Percentiles rank a stretch among this genome's conserved stretches.
These are phyloP conservation scores for Pyrenochaeta sp. DNA, from an alignment of 2,329 filamentous ascomycete species.

Conservation along the genomic window DNA sequence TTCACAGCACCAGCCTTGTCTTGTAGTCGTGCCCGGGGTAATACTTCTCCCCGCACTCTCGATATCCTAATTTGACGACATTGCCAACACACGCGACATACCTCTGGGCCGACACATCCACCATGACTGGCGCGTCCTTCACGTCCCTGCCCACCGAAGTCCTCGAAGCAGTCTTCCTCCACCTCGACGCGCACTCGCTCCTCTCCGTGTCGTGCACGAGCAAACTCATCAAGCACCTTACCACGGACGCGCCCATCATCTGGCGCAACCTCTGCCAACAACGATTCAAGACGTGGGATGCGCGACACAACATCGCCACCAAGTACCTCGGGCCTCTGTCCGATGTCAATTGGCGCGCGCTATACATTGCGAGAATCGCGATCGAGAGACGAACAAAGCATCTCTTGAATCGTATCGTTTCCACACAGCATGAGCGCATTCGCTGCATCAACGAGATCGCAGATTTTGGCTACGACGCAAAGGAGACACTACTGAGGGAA, in stretches of 20 bases:
- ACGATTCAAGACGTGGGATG: conserved; percentile 78
- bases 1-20: too few relatives aligned
- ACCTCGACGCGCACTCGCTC: conserved; percentile 61
- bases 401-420: conserved; percentile 71
- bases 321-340: conserved; percentile 56
- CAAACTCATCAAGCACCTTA: conserved; percentile 69
- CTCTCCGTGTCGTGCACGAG: conserved; percentile 66
- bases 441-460: conserved; percentile 75
- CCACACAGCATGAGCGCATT: conserved; percentile 73
- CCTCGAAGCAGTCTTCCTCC: conserved; percentile 77
- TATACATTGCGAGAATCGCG: conserved; percentile 47
- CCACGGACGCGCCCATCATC: conserved; percentile 74
- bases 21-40: too few relatives aligned
- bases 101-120: background rate
- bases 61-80: too few relatives aligned
- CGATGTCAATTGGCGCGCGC: conserved; percentile 74
- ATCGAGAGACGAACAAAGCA: conserved; percentile 44
- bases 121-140: conserved; percentile 31
- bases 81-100: too few relatives aligned
- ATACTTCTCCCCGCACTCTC: too few relatives aligned
- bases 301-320: conserved; percentile 44
- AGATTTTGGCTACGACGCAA: conserved; percentile 81
- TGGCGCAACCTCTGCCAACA: conserved; percentile 79
- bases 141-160: conserved; percentile 78
- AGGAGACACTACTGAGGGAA: conserved; percentile 79